Evolutionary conservation across 2,329 filamentous ascomycete species (phyloP), one percentile per base, ranked within the genome.

Genomic region (Volutella citrinella): DNA sequence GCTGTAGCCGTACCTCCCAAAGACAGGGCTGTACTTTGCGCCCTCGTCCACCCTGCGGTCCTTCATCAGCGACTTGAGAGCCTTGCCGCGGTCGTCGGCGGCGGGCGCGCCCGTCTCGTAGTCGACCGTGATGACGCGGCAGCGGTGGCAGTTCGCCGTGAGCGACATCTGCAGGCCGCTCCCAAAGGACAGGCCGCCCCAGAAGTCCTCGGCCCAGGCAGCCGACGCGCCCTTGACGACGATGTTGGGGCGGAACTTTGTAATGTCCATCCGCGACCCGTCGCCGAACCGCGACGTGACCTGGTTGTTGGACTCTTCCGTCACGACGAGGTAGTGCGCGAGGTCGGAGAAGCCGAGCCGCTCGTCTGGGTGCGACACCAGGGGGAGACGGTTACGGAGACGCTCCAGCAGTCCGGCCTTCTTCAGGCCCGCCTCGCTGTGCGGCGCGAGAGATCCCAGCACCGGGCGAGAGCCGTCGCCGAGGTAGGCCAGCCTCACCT

Each of bases 11-110:
- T 52, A 52, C 0, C 49, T 37, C 7, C 49, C 48, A 30, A 52
- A 52, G 1, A 52, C 49, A 6, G 49, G 49, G 5, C 44, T 52
- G n/a, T 49, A 52, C 21, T 52, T 50, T 1, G 44, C 46, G 2
- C 49, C 49, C 3, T 30, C 37, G 10, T 52, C 49, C 1, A 52
- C 49, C 19, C 49, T 36, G 6, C 49, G 30, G 11, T 52, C 49
- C 9, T 50, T 50, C 30, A 50, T 52, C 4, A 52, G 24, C 10
- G 48, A 52, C 30, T 52, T 52, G 48, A 46, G 50, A 3, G 40
- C 46, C 24, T 27, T 36, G 2, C 49, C 49, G 0, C 34, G 24
- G 14, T 52, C 49, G 4, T 52, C 46, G 3, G 30, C 23, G 5
- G 49, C 49, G 0, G 46, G 44, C 11, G 43, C 42, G 0, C 49